A percentile compares a stretch with the other conserved stretches of the same genome.
Conservation (phyloP, 768 basidiomycete genomes). For the Leccinum imitatum region DNA sequence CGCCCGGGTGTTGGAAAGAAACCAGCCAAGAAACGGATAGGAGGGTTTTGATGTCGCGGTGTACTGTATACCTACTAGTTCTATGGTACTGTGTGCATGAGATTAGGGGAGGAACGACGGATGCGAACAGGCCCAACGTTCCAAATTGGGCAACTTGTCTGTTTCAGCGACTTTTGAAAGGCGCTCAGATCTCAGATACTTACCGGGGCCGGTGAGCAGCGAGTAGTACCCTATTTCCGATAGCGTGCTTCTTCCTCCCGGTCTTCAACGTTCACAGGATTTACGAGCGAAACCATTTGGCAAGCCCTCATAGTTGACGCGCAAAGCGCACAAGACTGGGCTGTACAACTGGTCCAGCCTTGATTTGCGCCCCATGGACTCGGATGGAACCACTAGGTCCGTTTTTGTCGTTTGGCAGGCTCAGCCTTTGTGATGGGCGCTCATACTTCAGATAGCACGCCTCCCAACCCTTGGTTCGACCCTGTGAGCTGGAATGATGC, state of each 20-base stretch:
- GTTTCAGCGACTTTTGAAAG: constrained; percentile 15
- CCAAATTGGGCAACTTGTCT: constrained; percentile 23
- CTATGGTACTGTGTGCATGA: background rate
- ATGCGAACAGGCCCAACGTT: background rate
- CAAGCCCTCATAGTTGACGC: constrained; percentile 39
- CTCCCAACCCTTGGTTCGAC: constrained; percentile 63
- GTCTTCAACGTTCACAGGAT: constrained; percentile 11
- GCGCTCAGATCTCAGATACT: constrained; percentile 1
- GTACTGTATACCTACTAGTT: background rate
- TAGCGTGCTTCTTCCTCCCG: constrained; percentile 20
- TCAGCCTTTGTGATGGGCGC: constrained; percentile 13
- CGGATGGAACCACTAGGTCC: constrained; percentile 63
- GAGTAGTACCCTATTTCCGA: constrained; percentile 21
- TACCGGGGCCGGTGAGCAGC: constrained; percentile 14
- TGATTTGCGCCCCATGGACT: constrained; percentile 58
- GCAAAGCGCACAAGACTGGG: constrained; percentile 72
- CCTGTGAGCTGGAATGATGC: constrained; percentile 59
- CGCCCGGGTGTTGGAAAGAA: constrained; percentile 50
- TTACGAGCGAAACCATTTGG: constrained; percentile 15
- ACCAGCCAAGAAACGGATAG: constrained; percentile 61
- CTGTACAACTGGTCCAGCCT: constrained; percentile 55
- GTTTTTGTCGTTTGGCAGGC: constrained; percentile 1
- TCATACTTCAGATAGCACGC: constrained; percentile 39
- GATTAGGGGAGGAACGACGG: background rate
- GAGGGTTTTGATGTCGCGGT: constrained; percentile 58